A percentile compares a stretch with the other conserved stretches of the same genome.
phyloP scores from a whole-genome alignment of 1,284 basidiomycete genomes.

The Naganishia cerealis region DNA sequence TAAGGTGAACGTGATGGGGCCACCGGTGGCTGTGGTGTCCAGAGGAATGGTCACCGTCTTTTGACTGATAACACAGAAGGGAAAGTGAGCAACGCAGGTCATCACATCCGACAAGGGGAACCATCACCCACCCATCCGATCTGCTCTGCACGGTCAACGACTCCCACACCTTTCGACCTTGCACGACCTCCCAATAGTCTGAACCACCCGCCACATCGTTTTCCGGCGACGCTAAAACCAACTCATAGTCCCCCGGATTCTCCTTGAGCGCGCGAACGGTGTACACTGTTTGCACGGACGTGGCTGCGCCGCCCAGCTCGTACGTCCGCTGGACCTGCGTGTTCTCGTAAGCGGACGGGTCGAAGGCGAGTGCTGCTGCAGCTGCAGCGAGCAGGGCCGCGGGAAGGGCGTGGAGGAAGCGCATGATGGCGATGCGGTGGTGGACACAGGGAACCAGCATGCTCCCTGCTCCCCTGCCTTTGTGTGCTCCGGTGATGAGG shows the following conservation, averaged over 20 bases:
- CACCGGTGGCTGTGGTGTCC: conserved; percentile 52
- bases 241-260: conserved; percentile 65
- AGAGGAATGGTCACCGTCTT: conserved; percentile 51
- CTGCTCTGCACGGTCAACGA: conserved; percentile 1
- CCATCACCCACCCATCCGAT: conserved; percentile 13
- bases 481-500: conserved; percentile 30
- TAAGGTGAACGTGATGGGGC: conserved; percentile 70
- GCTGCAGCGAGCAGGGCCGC: conserved; percentile 1
- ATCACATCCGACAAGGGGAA: neutral
- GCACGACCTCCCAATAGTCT: conserved; percentile 57
- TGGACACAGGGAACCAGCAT: neutral
- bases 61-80: neutral
- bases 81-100: neutral
- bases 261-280: conserved; percentile 71
- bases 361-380: conserved; percentile 10
- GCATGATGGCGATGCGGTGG: conserved; percentile 12
- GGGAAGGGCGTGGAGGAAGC: conserved; percentile 10
- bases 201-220: conserved; percentile 72
- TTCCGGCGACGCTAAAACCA: conserved; percentile 68
- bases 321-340: conserved; percentile 79
- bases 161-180: conserved; percentile 24
- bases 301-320: conserved; percentile 81
- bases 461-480: too few species aligned
- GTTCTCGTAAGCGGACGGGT: conserved; percentile 67
- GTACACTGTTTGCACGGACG: conserved; percentile 82